Evolutionary conservation across 108 stramenopile genomes (phyloP).

Genomic region (Discostella stelligeroides): DNA sequence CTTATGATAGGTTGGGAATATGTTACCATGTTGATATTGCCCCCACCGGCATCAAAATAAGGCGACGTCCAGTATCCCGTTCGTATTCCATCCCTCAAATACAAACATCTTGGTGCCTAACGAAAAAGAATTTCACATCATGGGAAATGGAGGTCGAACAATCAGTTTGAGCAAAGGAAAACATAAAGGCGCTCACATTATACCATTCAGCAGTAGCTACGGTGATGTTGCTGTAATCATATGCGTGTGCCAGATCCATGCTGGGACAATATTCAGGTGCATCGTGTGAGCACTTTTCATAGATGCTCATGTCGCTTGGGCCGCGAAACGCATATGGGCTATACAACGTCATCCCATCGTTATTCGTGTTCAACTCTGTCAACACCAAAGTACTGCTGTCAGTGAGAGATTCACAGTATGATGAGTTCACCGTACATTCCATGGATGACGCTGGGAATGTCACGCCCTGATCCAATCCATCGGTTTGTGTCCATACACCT

Average conservation of each 20-base stretch:
- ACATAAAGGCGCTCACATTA: not conserved
- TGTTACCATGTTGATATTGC: conserved; percentile 27
- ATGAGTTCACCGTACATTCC: conserved; percentile 2
- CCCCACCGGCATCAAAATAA: conserved; percentile 26
- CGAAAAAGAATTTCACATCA: not conserved
- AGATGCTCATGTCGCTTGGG: conserved; percentile 4
- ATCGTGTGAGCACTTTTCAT: conserved; percentile 14
- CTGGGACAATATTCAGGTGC: conserved; percentile 24
- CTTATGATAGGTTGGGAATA: conserved; percentile 29
- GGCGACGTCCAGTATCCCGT: conserved; percentile 23
- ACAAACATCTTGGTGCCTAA: conserved; percentile 23
- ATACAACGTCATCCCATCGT: conserved; percentile 19
- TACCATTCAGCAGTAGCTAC: conserved; percentile 21
- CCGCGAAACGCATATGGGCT: conserved; percentile 30
- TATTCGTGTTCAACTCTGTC: conserved; percentile 17
- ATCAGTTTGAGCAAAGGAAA: too few relatives aligned
- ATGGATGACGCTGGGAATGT: conserved; percentile 12
- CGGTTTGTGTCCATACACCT: conserved; percentile 4
- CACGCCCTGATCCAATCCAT: conserved; percentile 13
- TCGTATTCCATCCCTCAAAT: conserved; percentile 14
- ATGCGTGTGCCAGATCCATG: conserved; percentile 28
- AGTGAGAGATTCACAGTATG: too few relatives aligned
- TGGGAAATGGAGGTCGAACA: too few relatives aligned
- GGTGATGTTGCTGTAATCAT: conserved; percentile 17
- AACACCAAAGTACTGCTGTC: too few relatives aligned